Conservation (phyloP, 495 filamentous ascomycete genomes). For the Articulospora tetracladia region DNA sequence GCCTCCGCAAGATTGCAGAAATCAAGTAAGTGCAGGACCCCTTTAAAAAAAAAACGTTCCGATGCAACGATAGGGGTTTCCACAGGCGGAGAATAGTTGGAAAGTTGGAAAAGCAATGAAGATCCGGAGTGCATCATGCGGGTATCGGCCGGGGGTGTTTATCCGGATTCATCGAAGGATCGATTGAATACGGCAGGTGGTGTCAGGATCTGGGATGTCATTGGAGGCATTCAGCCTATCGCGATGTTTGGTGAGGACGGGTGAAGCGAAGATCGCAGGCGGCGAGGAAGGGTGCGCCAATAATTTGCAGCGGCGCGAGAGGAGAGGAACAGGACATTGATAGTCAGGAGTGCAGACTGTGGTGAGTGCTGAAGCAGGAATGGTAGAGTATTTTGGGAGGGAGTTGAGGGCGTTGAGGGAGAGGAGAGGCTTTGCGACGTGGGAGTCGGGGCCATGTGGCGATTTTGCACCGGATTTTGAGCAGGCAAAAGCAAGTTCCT, state of each 20-base stretch:
- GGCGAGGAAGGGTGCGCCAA: too few relatives aligned
- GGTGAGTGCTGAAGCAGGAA: too few relatives aligned
- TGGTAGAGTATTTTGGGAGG: too few relatives aligned
- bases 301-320: not conserved
- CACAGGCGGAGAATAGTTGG: not conserved
- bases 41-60: too few relatives aligned
- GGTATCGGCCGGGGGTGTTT: not conserved
- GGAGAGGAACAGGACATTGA: not conserved
- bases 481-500: too few relatives aligned
- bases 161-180: not conserved
- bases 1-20: too few relatives aligned
- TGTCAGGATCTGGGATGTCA: not conserved
- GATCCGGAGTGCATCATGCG: not conserved
- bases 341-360: not conserved
- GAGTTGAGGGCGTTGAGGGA: too few relatives aligned
- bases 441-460: not conserved
- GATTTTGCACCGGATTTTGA: not conserved
- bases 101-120: not conserved
- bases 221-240: not conserved
- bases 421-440: not conserved
- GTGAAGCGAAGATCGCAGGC: too few relatives aligned
- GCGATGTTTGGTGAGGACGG: not conserved
- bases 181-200: not conserved
- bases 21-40: too few relatives aligned
- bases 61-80: too few relatives aligned